phyloP scores from a whole-genome alignment of 2,329 filamentous ascomycete species.

The Colletotrichum tanaceti region DNA sequence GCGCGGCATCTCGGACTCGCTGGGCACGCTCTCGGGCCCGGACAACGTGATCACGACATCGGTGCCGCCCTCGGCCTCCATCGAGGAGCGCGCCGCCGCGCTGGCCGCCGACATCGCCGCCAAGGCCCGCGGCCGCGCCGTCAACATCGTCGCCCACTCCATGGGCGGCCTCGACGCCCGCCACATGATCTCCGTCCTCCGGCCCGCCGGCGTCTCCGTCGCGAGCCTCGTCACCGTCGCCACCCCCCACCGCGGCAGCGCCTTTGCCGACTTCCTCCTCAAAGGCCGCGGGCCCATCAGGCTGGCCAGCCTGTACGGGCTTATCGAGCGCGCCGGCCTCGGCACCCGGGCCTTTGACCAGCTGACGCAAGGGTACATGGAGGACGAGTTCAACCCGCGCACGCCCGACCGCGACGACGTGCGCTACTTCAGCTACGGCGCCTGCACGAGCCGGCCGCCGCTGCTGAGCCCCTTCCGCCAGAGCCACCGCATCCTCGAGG shows the following conservation, averaged over 20 bases:
- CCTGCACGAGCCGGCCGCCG: conserved; percentile 62
- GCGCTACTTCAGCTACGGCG: conserved; percentile 73
- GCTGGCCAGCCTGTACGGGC: conserved; percentile 66
- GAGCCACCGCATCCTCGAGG: conserved; percentile 62
- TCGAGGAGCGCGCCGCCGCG: conserved; percentile 69
- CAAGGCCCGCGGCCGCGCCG: conserved; percentile 62
- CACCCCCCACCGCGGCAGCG: conserved; percentile 65
- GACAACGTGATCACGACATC: conserved; percentile 69
- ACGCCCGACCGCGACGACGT: conserved; percentile 65
- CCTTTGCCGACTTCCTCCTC: conserved; percentile 67
- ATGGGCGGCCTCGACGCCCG: conserved; percentile 75
- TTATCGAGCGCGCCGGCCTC: conserved; percentile 63
- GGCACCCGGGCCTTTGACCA: conserved; percentile 71
- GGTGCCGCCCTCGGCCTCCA: conserved; percentile 70
- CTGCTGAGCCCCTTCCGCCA: conserved; percentile 73
- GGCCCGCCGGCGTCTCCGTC: conserved; percentile 59
- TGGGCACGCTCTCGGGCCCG: conserved; percentile 62
- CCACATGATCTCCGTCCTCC: conserved; percentile 71
- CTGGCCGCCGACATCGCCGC: conserved; percentile 66
- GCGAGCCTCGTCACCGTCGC: conserved; percentile 66
- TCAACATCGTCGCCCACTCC: conserved; percentile 81
- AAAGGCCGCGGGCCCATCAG: conserved; percentile 58
- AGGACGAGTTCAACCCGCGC: conserved; percentile 67
- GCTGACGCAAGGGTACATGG: conserved; percentile 69
- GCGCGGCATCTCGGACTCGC: conserved; percentile 71